These are phyloP conservation scores for Boletales sp. DNA, from an alignment of 768 basidiomycete species.

Conservation along the genomic window DNA sequence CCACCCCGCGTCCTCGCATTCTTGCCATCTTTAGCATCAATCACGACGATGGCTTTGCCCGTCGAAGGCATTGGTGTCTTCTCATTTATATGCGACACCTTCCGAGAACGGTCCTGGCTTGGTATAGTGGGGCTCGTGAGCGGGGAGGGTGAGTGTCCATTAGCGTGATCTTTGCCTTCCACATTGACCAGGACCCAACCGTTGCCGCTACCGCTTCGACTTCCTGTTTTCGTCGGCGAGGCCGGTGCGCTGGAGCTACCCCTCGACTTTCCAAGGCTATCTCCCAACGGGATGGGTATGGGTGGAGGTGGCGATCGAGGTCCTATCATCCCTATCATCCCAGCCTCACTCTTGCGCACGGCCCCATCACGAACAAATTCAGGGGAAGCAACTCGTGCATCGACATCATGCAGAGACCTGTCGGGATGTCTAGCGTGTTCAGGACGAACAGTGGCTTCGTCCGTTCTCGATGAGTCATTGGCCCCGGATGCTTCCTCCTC, in stretches of 20 bases:
- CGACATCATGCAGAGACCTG: constrained; percentile 45
- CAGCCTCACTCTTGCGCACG: constrained; percentile 61
- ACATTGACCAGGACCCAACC: constrained; percentile 70
- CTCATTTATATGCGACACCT: constrained; percentile 22
- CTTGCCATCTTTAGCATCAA: constrained; percentile 52
- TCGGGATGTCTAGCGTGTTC: constrained; percentile 28
- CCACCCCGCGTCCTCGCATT: constrained; percentile 21
- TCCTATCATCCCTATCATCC: constrained; percentile 50
- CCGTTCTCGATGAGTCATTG: constrained; percentile 22
- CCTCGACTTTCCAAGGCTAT: constrained; percentile 22
- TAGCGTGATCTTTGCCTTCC: constrained; percentile 39
- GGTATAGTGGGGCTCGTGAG: constrained; percentile 26
- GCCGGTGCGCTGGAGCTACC: constrained; percentile 22
- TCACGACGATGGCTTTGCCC: constrained; percentile 61
- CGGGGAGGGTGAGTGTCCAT: constrained; percentile 21
- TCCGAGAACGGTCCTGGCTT: constrained; percentile 28
- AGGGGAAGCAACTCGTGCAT: constrained; percentile 51
- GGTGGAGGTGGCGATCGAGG: constrained; percentile 24
- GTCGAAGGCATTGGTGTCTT: constrained; percentile 40
- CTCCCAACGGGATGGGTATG: constrained; percentile 26
- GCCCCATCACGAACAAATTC: constrained; percentile 43
- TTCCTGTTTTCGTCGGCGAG: constrained; percentile 33
- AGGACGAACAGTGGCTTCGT: constrained; percentile 24
- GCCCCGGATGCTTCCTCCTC: constrained; percentile 44
- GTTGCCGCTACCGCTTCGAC: constrained; percentile 39